These are phyloP conservation scores for Citrullus colocynthis DNA, from an alignment of 306 rosid genomes.

Conservation along the genomic window DNA sequence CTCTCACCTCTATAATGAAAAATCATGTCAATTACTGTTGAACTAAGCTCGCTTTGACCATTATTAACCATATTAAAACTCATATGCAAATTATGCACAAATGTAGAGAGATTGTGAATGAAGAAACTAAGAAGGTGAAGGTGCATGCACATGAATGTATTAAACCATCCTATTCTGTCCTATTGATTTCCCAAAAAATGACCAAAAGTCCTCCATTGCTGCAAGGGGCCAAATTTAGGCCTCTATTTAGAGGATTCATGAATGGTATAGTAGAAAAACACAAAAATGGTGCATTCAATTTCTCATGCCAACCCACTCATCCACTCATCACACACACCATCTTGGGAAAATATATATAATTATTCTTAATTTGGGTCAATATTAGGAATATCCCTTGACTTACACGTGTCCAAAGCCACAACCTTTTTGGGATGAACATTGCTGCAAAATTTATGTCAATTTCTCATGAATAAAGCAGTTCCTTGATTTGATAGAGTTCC, in stretches of 20 bases:
- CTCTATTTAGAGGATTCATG: not conserved
- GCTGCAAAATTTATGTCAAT: slow-evolving; percentile 4
- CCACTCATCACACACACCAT: not conserved
- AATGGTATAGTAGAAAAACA: not conserved
- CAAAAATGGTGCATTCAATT: not conserved
- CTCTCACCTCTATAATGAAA: too few species aligned
- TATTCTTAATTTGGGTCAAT: not conserved
- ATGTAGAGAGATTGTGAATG: not conserved
- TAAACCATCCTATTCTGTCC: not conserved
- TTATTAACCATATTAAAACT: too few species aligned
- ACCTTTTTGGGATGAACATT: slow-evolving; percentile 2
- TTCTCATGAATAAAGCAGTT: not conserved
- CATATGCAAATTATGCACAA: not conserved
- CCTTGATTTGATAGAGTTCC: slow-evolving; percentile 3
- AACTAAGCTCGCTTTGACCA: too few species aligned
- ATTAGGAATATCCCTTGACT: not conserved
- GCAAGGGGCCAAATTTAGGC: not conserved
- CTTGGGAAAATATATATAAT: not conserved
- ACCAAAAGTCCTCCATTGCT: not conserved
- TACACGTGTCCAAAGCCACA: slow-evolving; percentile 2
- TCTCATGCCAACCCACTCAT: not conserved
- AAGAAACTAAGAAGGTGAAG: not conserved
- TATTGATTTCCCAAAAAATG: not conserved
- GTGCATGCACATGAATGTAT: not conserved
- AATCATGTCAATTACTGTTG: too few species aligned